A percentile compares a stretch with the other conserved stretches of the same genome.
phyloP scores from a whole-genome alignment of 768 basidiomycete species.

The Boletus sp. region DNA sequence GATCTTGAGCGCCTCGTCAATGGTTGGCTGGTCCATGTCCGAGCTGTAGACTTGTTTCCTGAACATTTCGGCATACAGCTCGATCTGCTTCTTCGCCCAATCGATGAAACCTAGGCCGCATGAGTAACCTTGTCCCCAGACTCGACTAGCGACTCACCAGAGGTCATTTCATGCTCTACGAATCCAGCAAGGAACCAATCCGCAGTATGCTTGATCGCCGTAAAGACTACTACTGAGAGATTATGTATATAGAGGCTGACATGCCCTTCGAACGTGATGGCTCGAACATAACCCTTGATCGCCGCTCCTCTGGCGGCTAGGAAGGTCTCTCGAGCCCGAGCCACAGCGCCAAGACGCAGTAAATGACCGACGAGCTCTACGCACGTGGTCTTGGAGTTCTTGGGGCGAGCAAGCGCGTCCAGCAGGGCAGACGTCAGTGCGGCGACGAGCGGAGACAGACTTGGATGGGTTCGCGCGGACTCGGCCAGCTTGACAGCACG shows the following conservation, averaged over 20 bases:
- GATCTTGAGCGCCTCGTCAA: conserved; percentile 77
- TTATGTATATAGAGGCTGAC: conserved; percentile 84
- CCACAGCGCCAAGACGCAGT: conserved; percentile 66
- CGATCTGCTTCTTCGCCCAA: conserved; percentile 88
- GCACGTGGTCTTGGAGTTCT: conserved; percentile 73
- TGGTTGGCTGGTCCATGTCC: conserved; percentile 65
- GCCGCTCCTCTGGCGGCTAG: conserved; percentile 74
- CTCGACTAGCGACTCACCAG: conserved; percentile 25
- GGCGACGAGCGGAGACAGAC: conserved; percentile 61
- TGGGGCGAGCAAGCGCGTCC: conserved; percentile 68
- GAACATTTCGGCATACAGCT: conserved; percentile 81
- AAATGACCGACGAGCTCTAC: conserved; percentile 72
- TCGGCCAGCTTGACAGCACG: conserved; percentile 84
- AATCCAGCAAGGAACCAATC: conserved; percentile 98
- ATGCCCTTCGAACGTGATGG: conserved; percentile 88
- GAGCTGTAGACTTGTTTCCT: conserved; percentile 88
- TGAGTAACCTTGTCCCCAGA: not conserved
- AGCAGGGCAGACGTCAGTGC: conserved; percentile 71
- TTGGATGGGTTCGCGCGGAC: conserved; percentile 70
- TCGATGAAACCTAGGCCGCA: conserved; percentile 75
- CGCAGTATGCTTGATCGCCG: conserved; percentile 93
- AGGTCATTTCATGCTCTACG: conserved; percentile 92
- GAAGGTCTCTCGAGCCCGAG: conserved; percentile 77
- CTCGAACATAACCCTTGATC: conserved; percentile 74
- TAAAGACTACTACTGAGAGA: conserved; percentile 86